phyloP scores from a whole-genome alignment of 2,329 filamentous ascomycete genomes.

The Neonectria hederae region DNA sequence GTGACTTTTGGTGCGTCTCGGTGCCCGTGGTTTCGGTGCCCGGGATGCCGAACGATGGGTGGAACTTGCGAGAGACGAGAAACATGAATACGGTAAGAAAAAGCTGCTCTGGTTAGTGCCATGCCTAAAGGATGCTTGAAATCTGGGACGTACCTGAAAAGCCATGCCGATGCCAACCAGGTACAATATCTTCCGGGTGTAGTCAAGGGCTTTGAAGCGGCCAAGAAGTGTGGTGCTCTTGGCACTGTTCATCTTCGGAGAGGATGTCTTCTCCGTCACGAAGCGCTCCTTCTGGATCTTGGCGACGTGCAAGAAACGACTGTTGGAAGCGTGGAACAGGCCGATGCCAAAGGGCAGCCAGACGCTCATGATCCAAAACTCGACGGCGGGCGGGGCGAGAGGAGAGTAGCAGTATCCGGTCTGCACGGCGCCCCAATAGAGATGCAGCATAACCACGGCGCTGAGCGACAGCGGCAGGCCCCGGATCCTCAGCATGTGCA shows the following conservation, averaged over 20 bases:
- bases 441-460: constrained; percentile 52
- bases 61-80: constrained; percentile 72
- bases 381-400: constrained; percentile 59
- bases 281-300: constrained; percentile 60
- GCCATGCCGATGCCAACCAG: constrained; percentile 64
- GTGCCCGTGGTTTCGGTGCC: constrained; percentile 69
- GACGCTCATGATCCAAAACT: constrained; percentile 75
- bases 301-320: constrained; percentile 67
- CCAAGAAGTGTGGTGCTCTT: constrained; percentile 44
- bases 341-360: constrained; percentile 73
- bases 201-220: constrained; percentile 53
- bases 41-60: constrained; percentile 67
- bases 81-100: constrained; percentile 68
- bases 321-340: constrained; percentile 72
- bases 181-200: constrained; percentile 59
- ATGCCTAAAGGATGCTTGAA: too few relatives aligned
- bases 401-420: constrained; percentile 52
- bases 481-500: constrained; percentile 53
- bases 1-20: constrained; percentile 57
- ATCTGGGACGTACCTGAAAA: constrained; percentile 58
- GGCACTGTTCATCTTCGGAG: constrained; percentile 20
- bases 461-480: constrained; percentile 53
- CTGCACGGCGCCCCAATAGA: constrained; percentile 55
- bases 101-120: constrained; percentile 54
- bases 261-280: constrained; percentile 24